phyloP scores from a whole-genome alignment of 2,329 filamentous ascomycete species.

The Colletotrichum sp. region DNA sequence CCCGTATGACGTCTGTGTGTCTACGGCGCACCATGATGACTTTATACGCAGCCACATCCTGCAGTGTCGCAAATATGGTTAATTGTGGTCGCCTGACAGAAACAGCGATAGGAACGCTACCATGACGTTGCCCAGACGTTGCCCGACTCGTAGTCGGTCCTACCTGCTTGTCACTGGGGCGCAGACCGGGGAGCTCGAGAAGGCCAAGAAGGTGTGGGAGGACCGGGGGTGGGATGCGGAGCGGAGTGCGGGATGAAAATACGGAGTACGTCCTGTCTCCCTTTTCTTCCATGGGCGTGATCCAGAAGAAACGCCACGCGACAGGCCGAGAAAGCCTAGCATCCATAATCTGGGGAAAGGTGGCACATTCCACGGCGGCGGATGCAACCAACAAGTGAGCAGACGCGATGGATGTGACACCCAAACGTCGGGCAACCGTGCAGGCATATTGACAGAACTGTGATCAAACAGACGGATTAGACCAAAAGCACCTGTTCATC shows the following conservation, averaged over 20 bases:
- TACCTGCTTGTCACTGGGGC: slow-evolving; percentile 10
- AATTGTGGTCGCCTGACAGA: background rate
- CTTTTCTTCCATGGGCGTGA: background rate
- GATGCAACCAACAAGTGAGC: background rate
- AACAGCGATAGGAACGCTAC: background rate
- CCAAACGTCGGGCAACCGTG: background rate
- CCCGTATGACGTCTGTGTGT: background rate
- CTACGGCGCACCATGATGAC: background rate
- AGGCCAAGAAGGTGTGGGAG: slow-evolving; percentile 1
- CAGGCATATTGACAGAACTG: background rate
- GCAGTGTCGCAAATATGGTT: background rate
- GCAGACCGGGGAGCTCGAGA: background rate
- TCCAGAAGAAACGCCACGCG: slow-evolving; percentile 8
- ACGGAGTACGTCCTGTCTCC: background rate
- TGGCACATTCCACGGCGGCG: background rate
- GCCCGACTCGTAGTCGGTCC: slow-evolving; percentile 9
- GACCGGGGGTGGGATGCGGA: background rate
- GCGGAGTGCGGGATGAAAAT: background rate
- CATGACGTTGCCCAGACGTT: slow-evolving; percentile 17
- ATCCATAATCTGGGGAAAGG: slow-evolving; percentile 9
- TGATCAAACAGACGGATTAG: background rate
- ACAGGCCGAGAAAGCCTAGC: background rate
- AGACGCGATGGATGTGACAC: background rate
- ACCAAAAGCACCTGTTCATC: background rate
- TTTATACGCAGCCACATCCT: slow-evolving; percentile 14